Percentiles rank a stretch among this genome's conserved stretches.
These are phyloP conservation scores for Ochetophila trinervis DNA, from an alignment of 306 rosid genomes.

Conservation along the genomic window DNA sequence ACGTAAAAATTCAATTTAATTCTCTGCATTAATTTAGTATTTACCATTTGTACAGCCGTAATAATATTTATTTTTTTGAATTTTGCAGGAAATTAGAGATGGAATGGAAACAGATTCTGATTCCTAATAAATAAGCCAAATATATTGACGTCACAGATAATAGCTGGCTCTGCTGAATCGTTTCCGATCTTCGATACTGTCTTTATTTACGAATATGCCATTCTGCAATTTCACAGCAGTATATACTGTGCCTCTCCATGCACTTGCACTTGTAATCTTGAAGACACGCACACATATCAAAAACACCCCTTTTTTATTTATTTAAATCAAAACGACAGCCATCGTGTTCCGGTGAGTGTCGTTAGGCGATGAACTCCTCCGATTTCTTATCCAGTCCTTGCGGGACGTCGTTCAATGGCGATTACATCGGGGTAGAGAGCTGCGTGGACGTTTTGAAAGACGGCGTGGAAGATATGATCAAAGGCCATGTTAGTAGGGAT, in stretches of 20 bases:
- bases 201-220: not conserved
- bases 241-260: not conserved
- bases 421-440: conserved; percentile 64
- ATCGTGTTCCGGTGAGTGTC: not conserved
- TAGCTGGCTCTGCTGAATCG: conserved; percentile 37
- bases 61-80: not conserved
- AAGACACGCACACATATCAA: no score
- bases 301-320: no score
- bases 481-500: no score
- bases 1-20: not conserved
- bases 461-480: not conserved
- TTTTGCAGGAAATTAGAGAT: not conserved
- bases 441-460: conserved; percentile 41
- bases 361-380: conserved; percentile 4
- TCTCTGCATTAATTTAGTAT: not conserved
- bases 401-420: conserved; percentile 13
- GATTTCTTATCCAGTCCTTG: conserved; percentile 3
- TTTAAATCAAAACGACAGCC: not conserved
- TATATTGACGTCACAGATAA: conserved; percentile 16
- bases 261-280: no score
- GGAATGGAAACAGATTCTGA: conserved; percentile 9
- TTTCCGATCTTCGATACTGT: conserved; percentile 26
- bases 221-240: no score
- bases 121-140: conserved; percentile 7
- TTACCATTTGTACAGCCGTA: no score